Conservation (phyloP, 1,284 basidiomycete genomes). For the Ceratobasidium sp. region DNA sequence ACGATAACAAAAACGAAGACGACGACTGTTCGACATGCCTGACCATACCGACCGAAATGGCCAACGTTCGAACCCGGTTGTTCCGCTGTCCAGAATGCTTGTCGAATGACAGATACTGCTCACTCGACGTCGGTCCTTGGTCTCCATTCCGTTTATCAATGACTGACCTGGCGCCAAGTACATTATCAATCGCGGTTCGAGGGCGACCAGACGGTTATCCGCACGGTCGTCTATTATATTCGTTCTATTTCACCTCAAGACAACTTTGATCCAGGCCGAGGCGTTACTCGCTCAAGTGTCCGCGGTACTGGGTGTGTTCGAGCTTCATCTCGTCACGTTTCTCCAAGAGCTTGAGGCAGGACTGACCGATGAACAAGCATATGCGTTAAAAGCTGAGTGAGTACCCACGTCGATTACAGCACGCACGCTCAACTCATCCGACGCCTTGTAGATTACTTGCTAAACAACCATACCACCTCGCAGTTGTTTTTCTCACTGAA, state of each 20-base stretch:
- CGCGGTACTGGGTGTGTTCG: not conserved
- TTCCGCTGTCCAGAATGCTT: constrained; percentile 24
- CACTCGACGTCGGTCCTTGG: not conserved
- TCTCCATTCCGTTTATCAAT: too few relatives aligned
- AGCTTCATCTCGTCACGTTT: not conserved
- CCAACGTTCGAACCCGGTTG: not conserved
- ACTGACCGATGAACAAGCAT: not conserved
- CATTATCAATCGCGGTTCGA: constrained; percentile 15
- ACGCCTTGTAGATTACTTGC: not conserved
- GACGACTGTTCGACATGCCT: not conserved
- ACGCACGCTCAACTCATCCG: not conserved
- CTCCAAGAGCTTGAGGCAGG: not conserved
- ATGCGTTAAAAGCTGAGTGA: not conserved
- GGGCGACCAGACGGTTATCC: not conserved
- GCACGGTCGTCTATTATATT: not conserved
- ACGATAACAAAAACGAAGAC: not conserved
- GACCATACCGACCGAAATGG: not conserved
- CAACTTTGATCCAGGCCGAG: not conserved
- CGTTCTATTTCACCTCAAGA: constrained; percentile 7
- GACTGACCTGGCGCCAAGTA: not conserved
- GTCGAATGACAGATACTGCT: not conserved
- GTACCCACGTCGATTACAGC: not conserved
- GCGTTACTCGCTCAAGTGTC: not conserved
- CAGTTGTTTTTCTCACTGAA: constrained; percentile 8
- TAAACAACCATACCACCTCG: not conserved